Base-by-base conservation (phyloP, 2,329 filamentous ascomycete genomes). In the Penicillium decumbens region DNA sequence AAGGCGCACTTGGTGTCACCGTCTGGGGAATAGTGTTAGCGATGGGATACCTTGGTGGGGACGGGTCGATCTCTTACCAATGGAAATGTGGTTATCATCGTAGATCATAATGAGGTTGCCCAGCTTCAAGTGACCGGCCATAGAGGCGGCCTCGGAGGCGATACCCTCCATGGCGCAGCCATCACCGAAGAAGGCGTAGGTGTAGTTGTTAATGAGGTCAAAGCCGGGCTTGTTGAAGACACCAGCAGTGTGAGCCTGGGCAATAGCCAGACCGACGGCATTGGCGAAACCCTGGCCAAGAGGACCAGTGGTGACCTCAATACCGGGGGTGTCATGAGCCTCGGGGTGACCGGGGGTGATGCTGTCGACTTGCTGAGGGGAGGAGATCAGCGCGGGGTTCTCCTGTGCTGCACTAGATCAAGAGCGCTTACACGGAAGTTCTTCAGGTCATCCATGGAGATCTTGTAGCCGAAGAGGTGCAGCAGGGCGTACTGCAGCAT, bases 401-500 rank as follows among this genome's bases (percentile, higher is more conserved):
- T 37, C 15, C 3, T 39, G 43, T 28, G 15, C 20, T 24, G 10
- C 30, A 15, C 24, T 15, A 37, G 41, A 29, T 30, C 10, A 28
- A 15, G 12, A 33, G 24, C 51, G 80, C 89, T 74, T 83, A 95
- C 90, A 75, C 93, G 87, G 88, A 98, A 98, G 65, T 79, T 77
- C 84, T 97, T 98, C 64, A 98, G 75, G 76, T 97, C 93, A 67
- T 98, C 88, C 55, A 98, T 79, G 67, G 82, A 82, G 63, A 98
- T 65, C 57, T 77, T 82, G 74, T 95, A 98, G 73, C 93, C 93
- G 76, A 91, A 95, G 49, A 98, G 81, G 80, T 98, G 93, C 67
- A 98, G 87, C 63, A 98, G 83, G 67, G 92, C 88, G 85, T 98
- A 98, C 75, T 96, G 93, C 54, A 98, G 89, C 91, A 98, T 95